Percentiles rank a stretch among this genome's conserved stretches.
Conservation (phyloP, 305 asterid species). For the Solanum hybrid region DNA sequence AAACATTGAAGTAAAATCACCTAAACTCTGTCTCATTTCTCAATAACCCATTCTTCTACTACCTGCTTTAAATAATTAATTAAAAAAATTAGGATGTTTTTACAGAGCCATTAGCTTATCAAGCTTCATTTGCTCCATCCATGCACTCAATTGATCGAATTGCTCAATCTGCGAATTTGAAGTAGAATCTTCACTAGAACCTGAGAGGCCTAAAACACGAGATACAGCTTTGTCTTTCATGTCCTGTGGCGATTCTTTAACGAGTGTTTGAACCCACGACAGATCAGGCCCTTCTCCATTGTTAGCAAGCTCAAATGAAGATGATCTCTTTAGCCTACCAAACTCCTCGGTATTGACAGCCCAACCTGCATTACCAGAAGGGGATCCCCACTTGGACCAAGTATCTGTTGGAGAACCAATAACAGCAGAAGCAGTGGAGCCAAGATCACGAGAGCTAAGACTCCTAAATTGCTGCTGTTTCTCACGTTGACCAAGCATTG, state of each 20-base stretch:
- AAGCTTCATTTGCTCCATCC: constrained; percentile 72
- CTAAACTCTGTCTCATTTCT: constrained; percentile 18
- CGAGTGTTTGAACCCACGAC: constrained; percentile 85
- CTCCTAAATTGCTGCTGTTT: constrained; percentile 58
- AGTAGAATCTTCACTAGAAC: constrained; percentile 19
- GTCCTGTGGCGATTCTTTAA: constrained; percentile 65
- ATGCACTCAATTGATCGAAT: constrained; percentile 47
- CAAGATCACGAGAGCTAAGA: constrained; percentile 67
- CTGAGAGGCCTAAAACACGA: constrained; percentile 19
- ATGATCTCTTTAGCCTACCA: constrained; percentile 42
- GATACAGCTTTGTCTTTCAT: constrained; percentile 31
- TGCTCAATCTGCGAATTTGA: constrained; percentile 29
- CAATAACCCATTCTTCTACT: constrained; percentile 32
- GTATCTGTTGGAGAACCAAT: constrained; percentile 37
- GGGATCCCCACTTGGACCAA: constrained; percentile 65
- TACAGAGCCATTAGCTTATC: constrained; percentile 65
- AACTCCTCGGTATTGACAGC: constrained; percentile 30
- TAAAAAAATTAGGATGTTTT: constrained; percentile 5
- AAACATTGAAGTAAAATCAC: constrained; percentile 24
- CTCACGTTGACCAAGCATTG: constrained; percentile 52
- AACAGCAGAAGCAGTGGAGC: constrained; percentile 37
- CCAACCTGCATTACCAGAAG: constrained; percentile 56
- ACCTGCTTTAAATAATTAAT: constrained; percentile 32
- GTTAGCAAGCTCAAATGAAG: constrained; percentile 53
- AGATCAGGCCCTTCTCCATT: constrained; percentile 71